Base-by-base conservation (phyloP, 352 stramenopile genomes). In the Pilasporangium apinafurcum region DNA sequence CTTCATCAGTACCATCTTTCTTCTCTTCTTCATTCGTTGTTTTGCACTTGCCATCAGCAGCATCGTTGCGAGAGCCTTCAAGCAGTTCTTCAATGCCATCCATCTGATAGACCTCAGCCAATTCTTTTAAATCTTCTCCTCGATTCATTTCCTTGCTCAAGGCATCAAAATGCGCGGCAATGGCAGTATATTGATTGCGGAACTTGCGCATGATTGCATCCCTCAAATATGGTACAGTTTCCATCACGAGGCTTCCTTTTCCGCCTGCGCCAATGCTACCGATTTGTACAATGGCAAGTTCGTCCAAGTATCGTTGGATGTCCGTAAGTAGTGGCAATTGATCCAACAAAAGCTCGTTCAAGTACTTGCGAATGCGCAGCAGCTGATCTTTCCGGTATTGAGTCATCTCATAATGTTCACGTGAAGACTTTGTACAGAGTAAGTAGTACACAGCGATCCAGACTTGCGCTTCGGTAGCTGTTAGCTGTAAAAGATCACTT, bases 401-500 rank as follows among this genome's bases (percentile, higher is more conserved):
- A 26, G 96, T 98, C 20, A 98, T 65, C 36, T 95, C 81, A 60
- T 98, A 98, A 26, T 96, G 72, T 55, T 97, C 86, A 9, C 95
- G 83, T 7, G 87, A 85, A n/a, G 86, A 81, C 38, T 95, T 83
- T 13, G 90, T 95, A 48, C 84, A 94, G 12, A 97, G 63, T 6
- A 98, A 62, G 60, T 98, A 95, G 70, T 96, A 98, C 14, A 98
- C 64, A 2, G 83, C 81, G 22, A 98, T 59, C 95, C 95, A 98
- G 28, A 90, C 66, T 59, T 98, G 94, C 3, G 83, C 95, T 51
- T 98, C 95, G 0, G 82, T 87, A 37, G 88, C 95, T 3, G 94
- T 98, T 28, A 98, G 66, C 39, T 86, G 66, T 6, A 98, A 68
- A 9, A 98, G 62, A 43, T 98, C 86, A 22, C 64, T 72, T 1